These are phyloP conservation scores for Fusarium oligoseptatum DNA, from an alignment of 2,329 filamentous ascomycete species.

Conservation along the genomic window DNA sequence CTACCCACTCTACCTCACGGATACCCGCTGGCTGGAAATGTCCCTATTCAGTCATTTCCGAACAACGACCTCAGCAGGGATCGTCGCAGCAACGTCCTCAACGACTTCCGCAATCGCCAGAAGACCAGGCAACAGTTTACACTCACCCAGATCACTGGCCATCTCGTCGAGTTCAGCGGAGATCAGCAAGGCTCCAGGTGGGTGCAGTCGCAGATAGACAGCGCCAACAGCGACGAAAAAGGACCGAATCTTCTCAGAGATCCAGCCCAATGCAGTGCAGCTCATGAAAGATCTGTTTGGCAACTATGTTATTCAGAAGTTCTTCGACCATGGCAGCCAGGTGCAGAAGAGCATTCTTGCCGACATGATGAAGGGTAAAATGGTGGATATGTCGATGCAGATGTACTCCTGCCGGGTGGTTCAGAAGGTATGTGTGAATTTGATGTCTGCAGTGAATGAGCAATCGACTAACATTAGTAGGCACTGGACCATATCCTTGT, in stretches of 20 bases:
- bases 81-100: constrained; percentile 76
- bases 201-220: constrained; percentile 92
- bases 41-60: constrained; percentile 56
- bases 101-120: constrained; percentile 82
- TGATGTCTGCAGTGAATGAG: not conserved
- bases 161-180: constrained; percentile 94
- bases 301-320: constrained; percentile 98
- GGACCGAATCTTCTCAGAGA: constrained; percentile 88
- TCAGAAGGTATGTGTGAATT: constrained; percentile 76
- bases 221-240: constrained; percentile 95
- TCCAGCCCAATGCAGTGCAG: constrained; percentile 85
- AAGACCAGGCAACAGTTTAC: constrained; percentile 83
- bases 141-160: constrained; percentile 87
- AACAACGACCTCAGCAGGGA: constrained; percentile 66
- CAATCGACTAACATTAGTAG: constrained; percentile 58
- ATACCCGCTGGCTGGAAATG: constrained; percentile 46
- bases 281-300: constrained; percentile 97
- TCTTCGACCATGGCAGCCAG: constrained; percentile 96
- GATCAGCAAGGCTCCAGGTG: constrained; percentile 97
- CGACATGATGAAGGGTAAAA: constrained; percentile 87
- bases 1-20: constrained; percentile 51
- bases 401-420: constrained; percentile 97
- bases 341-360: constrained; percentile 91
- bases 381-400: constrained; percentile 83
- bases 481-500: constrained; percentile 90